Conservation (phyloP, 805 yeast species). For the Nakazawaea siamensis region DNA sequence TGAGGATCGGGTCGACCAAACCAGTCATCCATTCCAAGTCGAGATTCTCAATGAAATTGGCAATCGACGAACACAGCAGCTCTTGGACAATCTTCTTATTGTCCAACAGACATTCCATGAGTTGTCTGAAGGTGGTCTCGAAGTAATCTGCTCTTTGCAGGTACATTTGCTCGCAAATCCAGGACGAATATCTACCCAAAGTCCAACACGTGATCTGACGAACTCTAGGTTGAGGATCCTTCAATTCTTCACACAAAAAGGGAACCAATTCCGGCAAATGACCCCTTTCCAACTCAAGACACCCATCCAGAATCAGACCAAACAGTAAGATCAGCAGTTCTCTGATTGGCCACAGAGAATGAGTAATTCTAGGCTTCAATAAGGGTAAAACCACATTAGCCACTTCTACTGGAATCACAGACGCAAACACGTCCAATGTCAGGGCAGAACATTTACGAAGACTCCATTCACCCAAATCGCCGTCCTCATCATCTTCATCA, state of each 20-base stretch:
- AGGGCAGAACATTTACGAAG: constrained; percentile 93
- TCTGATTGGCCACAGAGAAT: constrained; percentile 78
- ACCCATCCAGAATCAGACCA: constrained; percentile 92
- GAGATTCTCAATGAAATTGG: constrained; percentile 73
- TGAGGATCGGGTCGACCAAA: constrained; percentile 57
- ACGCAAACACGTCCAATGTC: constrained; percentile 75
- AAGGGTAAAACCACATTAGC: constrained; percentile 64
- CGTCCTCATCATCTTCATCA: constrained; percentile 67
- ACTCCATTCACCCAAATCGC: constrained; percentile 74
- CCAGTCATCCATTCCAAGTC: constrained; percentile 47
- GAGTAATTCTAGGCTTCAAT: constrained; percentile 59
- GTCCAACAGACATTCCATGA: constrained; percentile 72
- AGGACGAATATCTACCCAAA: constrained; percentile 69
- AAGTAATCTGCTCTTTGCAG: constrained; percentile 58
- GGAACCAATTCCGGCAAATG: constrained; percentile 80
- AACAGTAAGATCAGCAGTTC: constrained; percentile 92
- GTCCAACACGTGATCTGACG: constrained; percentile 97
- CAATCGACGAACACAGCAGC: constrained; percentile 82
- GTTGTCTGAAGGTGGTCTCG: constrained; percentile 68
- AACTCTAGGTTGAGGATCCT: constrained; percentile 73
- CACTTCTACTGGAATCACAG: constrained; percentile 58
- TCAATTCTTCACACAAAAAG: constrained; percentile 70
- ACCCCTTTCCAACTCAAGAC: constrained; percentile 59
- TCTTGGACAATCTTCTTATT: constrained; percentile 90
- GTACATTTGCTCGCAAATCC: constrained; percentile 71